phyloP scores from a whole-genome alignment of 148 eudicot genomes.

The Arctostaphylos glauca region DNA sequence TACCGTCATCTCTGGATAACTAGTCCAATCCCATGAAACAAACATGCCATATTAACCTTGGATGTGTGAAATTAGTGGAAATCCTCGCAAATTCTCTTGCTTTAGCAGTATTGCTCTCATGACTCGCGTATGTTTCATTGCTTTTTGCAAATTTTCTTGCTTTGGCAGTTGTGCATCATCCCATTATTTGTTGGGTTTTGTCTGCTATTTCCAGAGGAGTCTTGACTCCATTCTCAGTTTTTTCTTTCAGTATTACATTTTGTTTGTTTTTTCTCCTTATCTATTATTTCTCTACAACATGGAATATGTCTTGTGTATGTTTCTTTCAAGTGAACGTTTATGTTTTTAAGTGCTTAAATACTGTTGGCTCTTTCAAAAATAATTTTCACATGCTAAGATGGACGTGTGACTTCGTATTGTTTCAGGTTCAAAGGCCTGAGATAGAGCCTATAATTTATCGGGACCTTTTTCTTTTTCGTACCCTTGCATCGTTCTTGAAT shows the following conservation, averaged over 20 bases:
- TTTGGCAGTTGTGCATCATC: neutral
- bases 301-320: neutral
- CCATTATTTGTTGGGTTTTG: neutral
- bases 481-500: conserved; percentile 92
- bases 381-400: neutral
- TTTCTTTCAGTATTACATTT: conserved; percentile 1
- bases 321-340: neutral
- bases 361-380: neutral
- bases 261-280: neutral
- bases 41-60: neutral
- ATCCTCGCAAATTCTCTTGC: conserved; percentile 10
- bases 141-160: neutral
- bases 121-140: neutral
- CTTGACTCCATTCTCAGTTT: neutral
- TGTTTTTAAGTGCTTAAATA: neutral
- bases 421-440: conserved; percentile 91
- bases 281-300: neutral
- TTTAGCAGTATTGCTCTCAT: conserved; percentile 3
- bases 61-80: neutral
- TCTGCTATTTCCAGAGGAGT: neutral
- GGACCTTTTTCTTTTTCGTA: conserved; percentile 95
- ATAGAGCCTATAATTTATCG: conserved; percentile 96
- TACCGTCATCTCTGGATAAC: too few relatives aligned
- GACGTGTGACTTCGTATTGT: conserved; percentile 17
- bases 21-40: too few relatives aligned